phyloP scores from a whole-genome alignment of 148 eudicot species.

The Rhododendron molle region DNA sequence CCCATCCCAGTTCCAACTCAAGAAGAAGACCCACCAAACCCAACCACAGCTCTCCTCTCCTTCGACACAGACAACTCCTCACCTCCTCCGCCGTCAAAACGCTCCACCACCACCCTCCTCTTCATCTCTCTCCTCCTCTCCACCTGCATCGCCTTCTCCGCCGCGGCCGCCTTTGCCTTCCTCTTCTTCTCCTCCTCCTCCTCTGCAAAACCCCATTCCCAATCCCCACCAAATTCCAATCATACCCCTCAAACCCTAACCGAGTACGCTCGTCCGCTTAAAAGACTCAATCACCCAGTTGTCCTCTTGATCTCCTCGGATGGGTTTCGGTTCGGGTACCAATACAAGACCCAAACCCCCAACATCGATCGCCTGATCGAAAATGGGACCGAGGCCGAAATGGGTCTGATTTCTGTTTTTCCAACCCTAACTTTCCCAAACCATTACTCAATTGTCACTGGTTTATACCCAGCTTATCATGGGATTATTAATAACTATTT shows the following conservation, averaged over 20 bases:
- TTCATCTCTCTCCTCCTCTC: constrained; percentile 31
- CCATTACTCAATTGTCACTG: constrained; percentile 83
- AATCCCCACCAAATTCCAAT: neutral
- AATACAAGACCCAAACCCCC: constrained; percentile 63
- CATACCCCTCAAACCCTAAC: neutral
- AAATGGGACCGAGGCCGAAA: constrained; percentile 74
- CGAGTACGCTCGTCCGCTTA: constrained; percentile 28
- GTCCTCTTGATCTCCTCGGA: constrained; percentile 72
- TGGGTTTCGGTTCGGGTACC: constrained; percentile 92
- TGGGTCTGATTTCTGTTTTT: constrained; percentile 71
- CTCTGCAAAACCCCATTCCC: neutral
- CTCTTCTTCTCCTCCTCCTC: constrained; percentile 17
- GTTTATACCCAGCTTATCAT: constrained; percentile 72
- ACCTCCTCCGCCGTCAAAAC: neutral
- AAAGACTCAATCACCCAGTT: constrained; percentile 51
- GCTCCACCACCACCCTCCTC: constrained; percentile 22
- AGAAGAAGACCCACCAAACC: constrained; percentile 35
- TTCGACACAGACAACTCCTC: constrained; percentile 29
- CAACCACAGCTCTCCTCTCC: constrained; percentile 39
- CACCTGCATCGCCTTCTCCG: constrained; percentile 25
- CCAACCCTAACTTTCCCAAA: constrained; percentile 93
- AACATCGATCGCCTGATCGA: constrained; percentile 56
- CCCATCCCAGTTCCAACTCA: constrained; percentile 17
- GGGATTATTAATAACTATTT: constrained; percentile 73
- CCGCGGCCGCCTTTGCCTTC: constrained; percentile 31